These are phyloP conservation scores for Peziza echinospora DNA, from an alignment of 495 filamentous ascomycete genomes.

Conservation along the genomic window DNA sequence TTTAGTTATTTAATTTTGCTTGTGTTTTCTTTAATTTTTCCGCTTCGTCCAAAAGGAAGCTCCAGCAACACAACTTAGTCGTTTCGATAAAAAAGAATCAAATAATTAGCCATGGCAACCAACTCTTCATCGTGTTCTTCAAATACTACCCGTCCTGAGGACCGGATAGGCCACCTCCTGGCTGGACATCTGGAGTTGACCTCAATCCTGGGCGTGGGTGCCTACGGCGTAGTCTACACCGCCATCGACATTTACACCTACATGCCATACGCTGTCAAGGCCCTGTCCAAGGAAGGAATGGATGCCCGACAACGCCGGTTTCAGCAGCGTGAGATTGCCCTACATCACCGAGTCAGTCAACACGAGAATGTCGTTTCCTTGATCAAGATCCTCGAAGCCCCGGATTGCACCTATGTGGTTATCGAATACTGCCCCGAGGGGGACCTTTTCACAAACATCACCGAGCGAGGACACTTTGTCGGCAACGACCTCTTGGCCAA, in stretches of 20 bases:
- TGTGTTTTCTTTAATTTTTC: too few species aligned
- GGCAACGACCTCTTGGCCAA: constrained; percentile 80
- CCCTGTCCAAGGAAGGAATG: constrained; percentile 76
- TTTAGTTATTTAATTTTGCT: too few species aligned
- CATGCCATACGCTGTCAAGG: constrained; percentile 82
- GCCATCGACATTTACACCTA: constrained; percentile 72
- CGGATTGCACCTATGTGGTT: constrained; percentile 88
- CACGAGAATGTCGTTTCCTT: constrained; percentile 90
- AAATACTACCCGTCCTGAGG: constrained; percentile 36
- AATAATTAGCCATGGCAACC: constrained; percentile 10
- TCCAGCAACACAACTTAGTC: too few species aligned
- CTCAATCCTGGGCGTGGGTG: constrained; percentile 72
- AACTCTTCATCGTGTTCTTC: constrained; percentile 18
- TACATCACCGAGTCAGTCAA: constrained; percentile 70
- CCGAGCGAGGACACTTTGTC: constrained; percentile 77
- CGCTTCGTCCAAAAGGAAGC: too few species aligned
- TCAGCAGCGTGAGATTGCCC: constrained; percentile 77
- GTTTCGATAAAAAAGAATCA: too few species aligned
- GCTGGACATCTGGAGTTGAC: constrained; percentile 66
- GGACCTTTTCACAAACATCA: constrained; percentile 92
- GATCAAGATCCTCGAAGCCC: constrained; percentile 77
- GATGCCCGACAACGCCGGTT: constrained; percentile 72
- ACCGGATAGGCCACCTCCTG: constrained; percentile 65
- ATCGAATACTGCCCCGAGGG: constrained; percentile 96
- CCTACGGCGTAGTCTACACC: constrained; percentile 91